These are phyloP conservation scores for Skeletonema menzelii DNA, from an alignment of 108 stramenopile genomes.

Conservation along the genomic window DNA sequence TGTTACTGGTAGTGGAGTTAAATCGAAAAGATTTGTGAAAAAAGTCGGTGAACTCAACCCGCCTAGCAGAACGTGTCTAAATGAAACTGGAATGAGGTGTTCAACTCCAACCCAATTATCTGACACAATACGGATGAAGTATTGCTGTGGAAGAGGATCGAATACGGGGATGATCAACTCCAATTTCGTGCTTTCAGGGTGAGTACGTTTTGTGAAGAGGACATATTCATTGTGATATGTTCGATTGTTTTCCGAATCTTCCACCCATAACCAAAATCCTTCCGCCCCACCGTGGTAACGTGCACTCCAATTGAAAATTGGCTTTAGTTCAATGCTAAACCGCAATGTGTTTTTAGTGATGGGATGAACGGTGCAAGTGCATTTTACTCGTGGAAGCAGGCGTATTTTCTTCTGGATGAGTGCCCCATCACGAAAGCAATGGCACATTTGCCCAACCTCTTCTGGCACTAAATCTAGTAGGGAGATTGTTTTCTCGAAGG, in stretches of 20 bases:
- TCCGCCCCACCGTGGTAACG: slow-evolving; percentile 86
- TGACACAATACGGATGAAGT: slow-evolving; percentile 81
- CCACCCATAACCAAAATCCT: slow-evolving; percentile 96
- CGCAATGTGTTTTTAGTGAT: slow-evolving; percentile 88
- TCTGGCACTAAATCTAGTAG: slow-evolving; percentile 90
- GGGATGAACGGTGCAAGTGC: slow-evolving; percentile 87
- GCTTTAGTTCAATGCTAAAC: slow-evolving; percentile 69
- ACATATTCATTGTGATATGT: slow-evolving; percentile 87
- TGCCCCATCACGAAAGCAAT: slow-evolving; percentile 58
- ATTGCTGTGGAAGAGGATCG: slow-evolving; percentile 90
- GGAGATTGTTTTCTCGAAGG: slow-evolving; percentile 60
- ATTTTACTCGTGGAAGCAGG: slow-evolving; percentile 79
- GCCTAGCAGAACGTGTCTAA: slow-evolving; percentile 80
- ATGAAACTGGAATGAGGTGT: slow-evolving; percentile 78
- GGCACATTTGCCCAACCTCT: slow-evolving; percentile 92
- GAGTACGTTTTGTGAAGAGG: slow-evolving; percentile 63
- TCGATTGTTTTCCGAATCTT: slow-evolving; percentile 87
- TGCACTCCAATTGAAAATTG: slow-evolving; percentile 87
- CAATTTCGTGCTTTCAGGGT: slow-evolving; percentile 69
- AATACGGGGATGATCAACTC: slow-evolving; percentile 93
- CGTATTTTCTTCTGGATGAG: slow-evolving; percentile 72
- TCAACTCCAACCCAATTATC: slow-evolving; percentile 98
- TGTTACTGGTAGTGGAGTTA: slow-evolving; percentile 90
- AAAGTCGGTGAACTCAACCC: slow-evolving; percentile 55
- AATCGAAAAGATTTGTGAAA: slow-evolving; percentile 89